phyloP scores from a whole-genome alignment of 2,329 filamentous ascomycete genomes.

The Aureobasidium sp. region DNA sequence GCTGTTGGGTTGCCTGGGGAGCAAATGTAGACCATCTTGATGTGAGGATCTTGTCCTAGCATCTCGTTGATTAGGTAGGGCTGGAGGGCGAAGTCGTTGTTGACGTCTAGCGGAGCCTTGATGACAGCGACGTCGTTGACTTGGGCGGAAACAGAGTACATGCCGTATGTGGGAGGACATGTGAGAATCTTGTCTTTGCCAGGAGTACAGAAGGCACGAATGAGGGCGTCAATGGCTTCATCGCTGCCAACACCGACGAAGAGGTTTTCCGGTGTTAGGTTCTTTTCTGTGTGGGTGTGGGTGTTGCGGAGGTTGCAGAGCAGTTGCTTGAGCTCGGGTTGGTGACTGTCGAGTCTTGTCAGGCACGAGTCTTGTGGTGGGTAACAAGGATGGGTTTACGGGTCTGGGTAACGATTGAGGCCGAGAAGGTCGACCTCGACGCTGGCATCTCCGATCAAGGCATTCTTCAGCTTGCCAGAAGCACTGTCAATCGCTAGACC shows the following conservation, averaged over 20 bases:
- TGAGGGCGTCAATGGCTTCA: constrained; percentile 89
- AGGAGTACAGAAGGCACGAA: constrained; percentile 88
- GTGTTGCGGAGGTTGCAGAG: constrained; percentile 85
- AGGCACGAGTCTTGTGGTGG: not conserved
- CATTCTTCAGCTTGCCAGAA: constrained; percentile 42
- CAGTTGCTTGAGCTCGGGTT: constrained; percentile 73
- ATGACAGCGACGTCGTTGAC: constrained; percentile 87
- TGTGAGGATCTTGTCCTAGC: constrained; percentile 55
- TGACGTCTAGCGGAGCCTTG: constrained; percentile 71
- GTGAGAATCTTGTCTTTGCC: constrained; percentile 84
- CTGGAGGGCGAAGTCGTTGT: constrained; percentile 68
- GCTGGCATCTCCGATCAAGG: constrained; percentile 37
- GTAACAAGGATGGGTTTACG: constrained; percentile 35
- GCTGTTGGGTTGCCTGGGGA: constrained; percentile 94
- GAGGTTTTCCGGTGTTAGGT: constrained; percentile 70
- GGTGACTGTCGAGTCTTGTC: constrained; percentile 52
- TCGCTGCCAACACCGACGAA: constrained; percentile 96
- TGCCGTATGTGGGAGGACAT: constrained; percentile 95
- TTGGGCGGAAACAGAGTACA: constrained; percentile 92
- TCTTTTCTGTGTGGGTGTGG: constrained; percentile 66
- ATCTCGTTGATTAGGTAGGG: constrained; percentile 58
- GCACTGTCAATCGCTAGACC: constrained; percentile 51
- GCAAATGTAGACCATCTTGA: constrained; percentile 90
- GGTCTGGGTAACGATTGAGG: constrained; percentile 92
- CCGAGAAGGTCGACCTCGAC: constrained; percentile 68